phyloP scores from a whole-genome alignment of 441 rosid genomes.

The Pelargonium fulgidum region DNA sequence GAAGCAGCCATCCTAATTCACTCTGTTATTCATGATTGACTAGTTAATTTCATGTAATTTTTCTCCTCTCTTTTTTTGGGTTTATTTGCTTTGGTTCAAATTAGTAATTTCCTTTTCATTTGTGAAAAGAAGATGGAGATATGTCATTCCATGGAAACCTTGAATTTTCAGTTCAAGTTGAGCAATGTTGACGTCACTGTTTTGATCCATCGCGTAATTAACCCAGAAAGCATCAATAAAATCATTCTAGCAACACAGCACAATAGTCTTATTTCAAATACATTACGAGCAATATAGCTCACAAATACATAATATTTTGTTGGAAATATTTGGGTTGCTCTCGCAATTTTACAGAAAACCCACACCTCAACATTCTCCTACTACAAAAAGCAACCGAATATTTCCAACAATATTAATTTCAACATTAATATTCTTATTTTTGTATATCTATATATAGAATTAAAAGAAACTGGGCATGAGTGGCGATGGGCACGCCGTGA shows the following conservation, averaged over 20 bases:
- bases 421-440: neutral
- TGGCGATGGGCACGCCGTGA: constrained; percentile 35
- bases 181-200: no score
- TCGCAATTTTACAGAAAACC: neutral
- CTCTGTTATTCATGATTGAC: constrained; percentile 46
- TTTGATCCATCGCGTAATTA: no score
- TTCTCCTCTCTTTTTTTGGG: no score
- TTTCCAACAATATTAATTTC: neutral
- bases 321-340: constrained; percentile 3
- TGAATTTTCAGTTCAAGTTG: no score
- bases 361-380: no score
- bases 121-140: no score
- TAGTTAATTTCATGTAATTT: neutral
- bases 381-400: neutral
- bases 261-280: no score
- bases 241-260: no score
- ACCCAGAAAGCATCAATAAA: no score
- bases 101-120: no score
- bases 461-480: constrained; percentile 35
- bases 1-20: constrained; percentile 70
- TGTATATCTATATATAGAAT: neutral
- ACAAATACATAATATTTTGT: neutral
- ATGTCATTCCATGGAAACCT: no score
- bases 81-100: no score
- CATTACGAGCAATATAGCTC: neutral